Base-by-base conservation (phyloP, 129 eudicot genomes). In the Helianthus annuus region DNA sequence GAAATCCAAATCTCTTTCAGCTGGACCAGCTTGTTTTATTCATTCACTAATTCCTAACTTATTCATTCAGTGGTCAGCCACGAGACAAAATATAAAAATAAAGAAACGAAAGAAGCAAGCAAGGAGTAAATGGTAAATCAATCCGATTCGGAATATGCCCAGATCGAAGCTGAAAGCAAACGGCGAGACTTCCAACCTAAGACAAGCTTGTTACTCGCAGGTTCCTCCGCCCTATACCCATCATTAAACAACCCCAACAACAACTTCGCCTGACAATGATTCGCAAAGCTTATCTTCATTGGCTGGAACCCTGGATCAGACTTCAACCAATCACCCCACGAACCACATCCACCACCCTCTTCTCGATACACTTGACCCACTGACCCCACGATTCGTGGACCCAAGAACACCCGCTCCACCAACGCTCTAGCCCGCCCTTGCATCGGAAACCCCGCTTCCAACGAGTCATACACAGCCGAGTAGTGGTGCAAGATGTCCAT, bases 251-350 rank as follows among this genome's bases (percentile, higher is more conserved):
- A 71, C 32, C 95, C 97, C 4, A 90, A 62, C 57, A 90, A 66
- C 71, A 90, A 42, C 44, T 90, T 90, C 7, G 97, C 95, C 76
- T 90, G 97, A 76, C 97, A 90, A 73, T 90, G 95, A 70, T 85
- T 90, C 12, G 97, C 91, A 49, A 85, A 87, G 60, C 95, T 90
- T 63, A 90, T 77, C 68, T 74, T 80, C 24, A 72, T 32, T 0
- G 89, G 88, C 1, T 72, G 65, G 22, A 85, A 83, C 39, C 86
- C 89, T 42, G 81, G 51, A 8, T 59, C 68, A 10, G 38, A 16
- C 38, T 59, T 76, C 71, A 90, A 67, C 85, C 84, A 79, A 59
- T 76, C 72, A 0, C 76, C 80, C 91, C 93, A 87, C 0, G 86
- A 83, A 46, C 76, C 74, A 17, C 84, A 87, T 19, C 48, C 85